phyloP scores from a whole-genome alignment of 176 grass and related monocot genomes.

The Elaeis guineensis region DNA sequence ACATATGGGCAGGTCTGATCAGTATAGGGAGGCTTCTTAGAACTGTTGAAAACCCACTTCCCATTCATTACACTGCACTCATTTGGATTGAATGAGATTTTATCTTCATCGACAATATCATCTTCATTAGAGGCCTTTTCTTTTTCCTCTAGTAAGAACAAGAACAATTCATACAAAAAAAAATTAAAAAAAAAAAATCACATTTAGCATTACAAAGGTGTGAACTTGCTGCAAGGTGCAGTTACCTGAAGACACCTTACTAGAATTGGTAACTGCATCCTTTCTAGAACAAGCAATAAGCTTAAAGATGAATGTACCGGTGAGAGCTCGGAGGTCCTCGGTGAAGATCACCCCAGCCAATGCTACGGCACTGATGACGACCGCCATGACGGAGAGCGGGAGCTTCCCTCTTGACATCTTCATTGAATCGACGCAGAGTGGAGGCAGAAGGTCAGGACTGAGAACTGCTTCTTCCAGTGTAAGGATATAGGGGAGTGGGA shows the following conservation, averaged over 20 bases:
- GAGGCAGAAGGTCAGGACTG: slow-evolving; percentile 15
- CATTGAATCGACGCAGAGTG: slow-evolving; percentile 6
- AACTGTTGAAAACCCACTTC: slow-evolving; percentile 38
- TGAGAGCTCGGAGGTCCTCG: slow-evolving; percentile 59
- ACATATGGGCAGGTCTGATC: too few species aligned
- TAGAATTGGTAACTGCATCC: slow-evolving; percentile 28
- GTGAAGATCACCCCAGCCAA: slow-evolving; percentile 56
- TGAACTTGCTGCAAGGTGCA: background rate
- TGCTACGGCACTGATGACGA: slow-evolving; percentile 52
- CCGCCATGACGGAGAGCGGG: slow-evolving; percentile 46
- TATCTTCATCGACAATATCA: background rate
- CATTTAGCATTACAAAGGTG: background rate
- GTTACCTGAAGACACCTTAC: slow-evolving; percentile 14
- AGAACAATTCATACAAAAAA: background rate
- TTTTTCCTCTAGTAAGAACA: slow-evolving; percentile 13
- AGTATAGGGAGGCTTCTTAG: too few species aligned
- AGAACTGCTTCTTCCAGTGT: background rate
- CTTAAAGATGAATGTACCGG: slow-evolving; percentile 37
- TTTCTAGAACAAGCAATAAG: slow-evolving; percentile 26
- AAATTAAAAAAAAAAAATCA: background rate
- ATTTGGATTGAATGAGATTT: slow-evolving; percentile 20
- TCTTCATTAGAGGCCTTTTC: slow-evolving; percentile 4
- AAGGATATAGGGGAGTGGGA: too few species aligned
- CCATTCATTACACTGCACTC: slow-evolving; percentile 38
- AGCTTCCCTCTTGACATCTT: slow-evolving; percentile 39